Evolutionary conservation across 108 stramenopile species (phyloP).

Genomic region (Thalassiosira profunda): DNA sequence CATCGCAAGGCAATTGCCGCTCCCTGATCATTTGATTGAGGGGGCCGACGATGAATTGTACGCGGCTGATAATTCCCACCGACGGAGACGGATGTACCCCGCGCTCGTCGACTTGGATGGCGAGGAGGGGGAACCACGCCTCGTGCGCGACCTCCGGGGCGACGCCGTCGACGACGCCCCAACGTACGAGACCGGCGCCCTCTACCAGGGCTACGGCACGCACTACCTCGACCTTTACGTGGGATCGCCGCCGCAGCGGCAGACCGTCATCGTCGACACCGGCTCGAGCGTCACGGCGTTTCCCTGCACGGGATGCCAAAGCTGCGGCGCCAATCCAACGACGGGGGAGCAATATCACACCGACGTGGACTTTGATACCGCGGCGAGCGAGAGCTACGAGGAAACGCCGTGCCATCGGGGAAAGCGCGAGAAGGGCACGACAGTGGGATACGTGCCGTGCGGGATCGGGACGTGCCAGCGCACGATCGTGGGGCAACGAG

Average conservation of each 20-base stretch:
- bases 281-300: conserved; percentile 95
- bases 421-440: not conserved
- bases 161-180: not conserved
- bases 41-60: conserved; percentile 23
- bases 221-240: conserved; percentile 96
- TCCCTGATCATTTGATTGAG: conserved; percentile 21
- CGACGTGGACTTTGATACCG: conserved; percentile 41
- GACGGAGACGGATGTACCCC: conserved; percentile 35
- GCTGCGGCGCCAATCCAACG: conserved; percentile 70
- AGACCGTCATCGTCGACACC: conserved; percentile 98
- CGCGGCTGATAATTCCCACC: conserved; percentile 15
- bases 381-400: conserved; percentile 19
- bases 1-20: conserved; percentile 8
- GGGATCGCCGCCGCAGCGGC: conserved; percentile 96
- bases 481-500: too few relatives aligned
- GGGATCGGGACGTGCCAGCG: conserved; percentile 4
- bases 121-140: not conserved
- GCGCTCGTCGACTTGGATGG: not conserved
- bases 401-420: conserved; percentile 38
- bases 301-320: conserved; percentile 88
- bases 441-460: too few relatives aligned
- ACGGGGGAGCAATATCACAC: conserved; percentile 58
- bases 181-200: conserved; percentile 43
- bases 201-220: conserved; percentile 88
- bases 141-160: not conserved